Conservation (phyloP, 2,329 filamentous ascomycete species). For the Capronia coronata region DNA sequence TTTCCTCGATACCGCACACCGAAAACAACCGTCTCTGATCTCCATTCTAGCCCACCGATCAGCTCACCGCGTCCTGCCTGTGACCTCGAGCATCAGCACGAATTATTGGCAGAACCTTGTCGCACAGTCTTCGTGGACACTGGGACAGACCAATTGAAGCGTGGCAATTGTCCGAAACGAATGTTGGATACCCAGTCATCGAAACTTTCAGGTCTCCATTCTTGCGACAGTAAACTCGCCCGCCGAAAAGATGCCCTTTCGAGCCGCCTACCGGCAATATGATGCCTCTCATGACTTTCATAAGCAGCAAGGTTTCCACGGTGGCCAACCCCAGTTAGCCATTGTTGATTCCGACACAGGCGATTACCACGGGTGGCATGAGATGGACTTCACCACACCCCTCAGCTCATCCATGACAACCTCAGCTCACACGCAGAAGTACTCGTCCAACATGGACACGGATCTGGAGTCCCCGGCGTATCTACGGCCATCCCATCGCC, state of each 20-base stretch:
- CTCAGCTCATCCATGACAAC: constrained; percentile 13
- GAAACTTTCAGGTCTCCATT: not conserved
- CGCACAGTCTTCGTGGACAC: not conserved
- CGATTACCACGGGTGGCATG: constrained; percentile 26
- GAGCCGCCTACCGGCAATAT: constrained; percentile 12
- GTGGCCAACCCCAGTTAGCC: constrained; percentile 18
- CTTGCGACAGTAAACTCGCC: not conserved
- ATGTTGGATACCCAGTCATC: not conserved
- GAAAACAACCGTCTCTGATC: not conserved
- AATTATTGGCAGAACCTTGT: constrained; percentile 44
- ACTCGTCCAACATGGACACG: constrained; percentile 24
- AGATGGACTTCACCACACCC: constrained; percentile 26
- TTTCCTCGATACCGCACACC: constrained; percentile 14
- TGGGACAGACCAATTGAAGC: not conserved
- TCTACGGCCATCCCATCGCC: constrained; percentile 15
- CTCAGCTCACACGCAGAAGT: constrained; percentile 16
- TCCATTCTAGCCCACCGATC: constrained; percentile 9
- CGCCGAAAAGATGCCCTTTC: constrained; percentile 20
- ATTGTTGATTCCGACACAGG: constrained; percentile 23
- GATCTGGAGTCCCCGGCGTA: constrained; percentile 17
- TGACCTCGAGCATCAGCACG: constrained; percentile 92
- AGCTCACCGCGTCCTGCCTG: constrained; percentile 50
- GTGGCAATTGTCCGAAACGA: not conserved
- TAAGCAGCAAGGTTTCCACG: constrained; percentile 18
- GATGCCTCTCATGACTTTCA: constrained; percentile 25